A percentile compares a stretch with the other conserved stretches of the same genome.
These are phyloP conservation scores for Colletotrichum liriopes DNA, from an alignment of 2,329 filamentous ascomycete genomes.

Conservation along the genomic window DNA sequence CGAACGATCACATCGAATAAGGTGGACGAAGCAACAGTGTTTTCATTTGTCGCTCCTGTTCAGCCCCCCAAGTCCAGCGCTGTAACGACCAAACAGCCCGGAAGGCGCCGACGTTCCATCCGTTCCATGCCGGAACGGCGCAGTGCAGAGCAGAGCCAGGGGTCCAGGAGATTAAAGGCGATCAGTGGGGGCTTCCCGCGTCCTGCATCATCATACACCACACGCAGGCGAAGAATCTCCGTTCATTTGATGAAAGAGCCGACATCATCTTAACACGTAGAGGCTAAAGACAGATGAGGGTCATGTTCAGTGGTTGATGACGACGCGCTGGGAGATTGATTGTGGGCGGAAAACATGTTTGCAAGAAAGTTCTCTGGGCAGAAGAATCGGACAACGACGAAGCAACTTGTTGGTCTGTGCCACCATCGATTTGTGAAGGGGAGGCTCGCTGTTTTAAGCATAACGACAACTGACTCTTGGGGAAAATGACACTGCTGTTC, in stretches of 20 bases:
- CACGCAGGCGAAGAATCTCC: not conserved
- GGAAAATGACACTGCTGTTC: not conserved
- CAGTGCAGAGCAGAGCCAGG: constrained; percentile 8
- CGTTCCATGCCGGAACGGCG: not conserved
- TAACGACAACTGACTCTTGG: not conserved
- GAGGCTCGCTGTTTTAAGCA: not conserved
- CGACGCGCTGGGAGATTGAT: not conserved
- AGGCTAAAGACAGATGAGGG: not conserved
- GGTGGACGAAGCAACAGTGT: too few species aligned
- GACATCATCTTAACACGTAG: not conserved
- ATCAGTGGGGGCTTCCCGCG: constrained; percentile 40
- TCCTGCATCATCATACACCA: constrained; percentile 14
- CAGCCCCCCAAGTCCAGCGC: not conserved
- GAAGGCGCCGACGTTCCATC: constrained; percentile 3
- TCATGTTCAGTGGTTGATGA: not conserved
- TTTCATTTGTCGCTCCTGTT: not conserved
- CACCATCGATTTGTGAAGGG: not conserved
- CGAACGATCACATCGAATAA: not conserved
- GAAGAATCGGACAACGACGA: not conserved
- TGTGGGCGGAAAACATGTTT: not conserved
- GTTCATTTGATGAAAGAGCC: not conserved
- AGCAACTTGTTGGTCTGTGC: not conserved
- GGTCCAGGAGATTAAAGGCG: constrained; percentile 39
- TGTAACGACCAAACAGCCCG: too few species aligned
- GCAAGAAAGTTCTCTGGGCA: not conserved